phyloP scores from a whole-genome alignment of 1,139 yeast species.

The Pichia inconspicua region DNA sequence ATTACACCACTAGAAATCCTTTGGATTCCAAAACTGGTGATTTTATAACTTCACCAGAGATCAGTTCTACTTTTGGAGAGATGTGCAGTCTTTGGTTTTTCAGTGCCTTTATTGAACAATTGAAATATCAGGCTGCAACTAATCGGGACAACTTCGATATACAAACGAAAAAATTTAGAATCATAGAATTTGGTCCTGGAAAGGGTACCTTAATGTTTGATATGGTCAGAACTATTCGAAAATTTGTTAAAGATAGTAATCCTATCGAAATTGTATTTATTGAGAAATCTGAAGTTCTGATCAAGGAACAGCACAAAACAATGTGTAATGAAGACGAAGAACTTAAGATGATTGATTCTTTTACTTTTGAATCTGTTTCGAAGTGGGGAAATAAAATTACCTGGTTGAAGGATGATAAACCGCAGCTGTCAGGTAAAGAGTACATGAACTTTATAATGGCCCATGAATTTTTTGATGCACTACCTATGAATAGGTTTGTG shows the following conservation, averaged over 20 bases:
- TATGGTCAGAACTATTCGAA: slow-evolving; percentile 41
- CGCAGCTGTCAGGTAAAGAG: slow-evolving; percentile 23
- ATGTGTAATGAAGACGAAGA: slow-evolving; percentile 35
- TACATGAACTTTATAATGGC: slow-evolving; percentile 62
- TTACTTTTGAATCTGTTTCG: slow-evolving; percentile 36
- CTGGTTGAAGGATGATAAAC: slow-evolving; percentile 65
- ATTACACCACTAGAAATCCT: slow-evolving; percentile 74
- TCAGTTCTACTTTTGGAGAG: slow-evolving; percentile 83
- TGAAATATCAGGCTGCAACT: slow-evolving; percentile 26
- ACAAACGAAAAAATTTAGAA: slow-evolving; percentile 31
- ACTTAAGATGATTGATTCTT: slow-evolving; percentile 27
- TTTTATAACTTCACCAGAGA: slow-evolving; percentile 81
- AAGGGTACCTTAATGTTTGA: slow-evolving; percentile 74
- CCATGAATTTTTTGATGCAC: slow-evolving; percentile 83
- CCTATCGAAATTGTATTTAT: slow-evolving; percentile 46
- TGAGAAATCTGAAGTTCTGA: slow-evolving; percentile 65
- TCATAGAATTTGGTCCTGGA: slow-evolving; percentile 90
- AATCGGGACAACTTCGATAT: slow-evolving; percentile 32
- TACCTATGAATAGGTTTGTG: slow-evolving; percentile 68
- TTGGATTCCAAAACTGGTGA: slow-evolving; percentile 58
- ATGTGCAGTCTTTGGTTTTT: slow-evolving; percentile 71
- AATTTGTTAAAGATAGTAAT: slow-evolving; percentile 29
- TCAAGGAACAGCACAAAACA: slow-evolving; percentile 46
- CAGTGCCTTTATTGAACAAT: slow-evolving; percentile 53
- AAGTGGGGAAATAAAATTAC: slow-evolving; percentile 47